Percentiles rank a stretch among this genome's conserved stretches.
Conservation (phyloP, 305 asterid genomes). For the Fraxinus floribunda region DNA sequence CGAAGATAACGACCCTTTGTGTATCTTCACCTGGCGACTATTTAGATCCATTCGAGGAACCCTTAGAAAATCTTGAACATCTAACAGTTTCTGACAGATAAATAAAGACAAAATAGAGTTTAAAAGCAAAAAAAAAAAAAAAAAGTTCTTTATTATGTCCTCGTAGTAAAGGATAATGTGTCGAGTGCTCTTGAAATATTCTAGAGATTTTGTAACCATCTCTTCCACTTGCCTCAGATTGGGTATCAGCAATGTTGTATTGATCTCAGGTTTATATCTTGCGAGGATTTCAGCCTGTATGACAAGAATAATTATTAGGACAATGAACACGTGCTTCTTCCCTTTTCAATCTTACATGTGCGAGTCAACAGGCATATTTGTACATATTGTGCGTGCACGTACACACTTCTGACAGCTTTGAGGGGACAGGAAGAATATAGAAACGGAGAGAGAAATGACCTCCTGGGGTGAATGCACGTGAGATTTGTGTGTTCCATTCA, state of each 20-base stretch:
- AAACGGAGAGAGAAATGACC: constrained; percentile 37
- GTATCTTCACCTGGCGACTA: constrained; percentile 92
- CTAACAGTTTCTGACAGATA: constrained; percentile 54
- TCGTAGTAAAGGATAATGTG: constrained; percentile 77
- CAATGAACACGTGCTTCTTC: neutral
- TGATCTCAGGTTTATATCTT: constrained; percentile 39
- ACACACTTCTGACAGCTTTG: neutral
- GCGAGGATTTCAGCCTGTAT: constrained; percentile 53
- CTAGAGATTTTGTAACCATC: constrained; percentile 55
- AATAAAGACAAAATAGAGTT: neutral
- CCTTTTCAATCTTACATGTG: neutral
- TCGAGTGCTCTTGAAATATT: constrained; percentile 72
- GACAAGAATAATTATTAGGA: neutral
- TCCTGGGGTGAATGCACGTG: constrained; percentile 79
- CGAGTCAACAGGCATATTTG: neutral
- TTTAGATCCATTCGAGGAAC: constrained; percentile 60
- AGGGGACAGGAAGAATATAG: neutral
- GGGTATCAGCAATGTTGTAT: constrained; percentile 39
- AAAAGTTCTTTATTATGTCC: constrained; percentile 57
- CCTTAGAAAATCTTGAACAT: constrained; percentile 71
- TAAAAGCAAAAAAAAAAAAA: neutral
- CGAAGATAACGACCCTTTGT: constrained; percentile 65
- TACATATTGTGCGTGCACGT: neutral
- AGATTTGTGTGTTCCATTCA: constrained; percentile 89
- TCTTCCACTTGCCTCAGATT: constrained; percentile 63